Evolutionary conservation across 1,284 basidiomycete genomes (phyloP).

Genomic region (Naganishia albida): DNA sequence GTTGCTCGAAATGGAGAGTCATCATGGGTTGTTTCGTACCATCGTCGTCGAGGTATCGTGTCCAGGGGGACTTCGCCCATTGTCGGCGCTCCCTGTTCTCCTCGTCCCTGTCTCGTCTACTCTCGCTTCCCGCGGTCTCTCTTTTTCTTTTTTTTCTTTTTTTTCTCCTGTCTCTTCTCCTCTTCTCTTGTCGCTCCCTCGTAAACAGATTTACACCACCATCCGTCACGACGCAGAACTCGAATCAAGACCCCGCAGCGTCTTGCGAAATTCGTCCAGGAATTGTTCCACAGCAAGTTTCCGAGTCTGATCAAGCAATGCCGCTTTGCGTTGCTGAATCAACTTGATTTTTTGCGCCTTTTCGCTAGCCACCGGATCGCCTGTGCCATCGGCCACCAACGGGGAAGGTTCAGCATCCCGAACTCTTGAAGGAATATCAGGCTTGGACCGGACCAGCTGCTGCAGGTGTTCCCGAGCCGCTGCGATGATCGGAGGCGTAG

Average conservation of each 20-base stretch:
- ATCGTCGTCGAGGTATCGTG: too few species aligned
- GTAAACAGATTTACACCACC: background rate
- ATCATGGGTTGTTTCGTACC: too few species aligned
- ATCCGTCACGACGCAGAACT: background rate
- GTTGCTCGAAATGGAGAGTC: too few species aligned
- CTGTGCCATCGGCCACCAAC: background rate
- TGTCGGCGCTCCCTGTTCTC: too few species aligned
- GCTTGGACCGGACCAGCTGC: conserved; percentile 18
- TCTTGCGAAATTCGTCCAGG: conserved; percentile 11
- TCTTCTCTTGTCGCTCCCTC: background rate
- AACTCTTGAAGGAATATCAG: conserved; percentile 13
- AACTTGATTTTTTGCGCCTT: conserved; percentile 20
- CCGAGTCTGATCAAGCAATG: conserved; percentile 12
- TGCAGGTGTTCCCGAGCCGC: conserved; percentile 14
- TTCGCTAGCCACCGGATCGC: background rate
- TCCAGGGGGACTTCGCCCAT: too few species aligned
- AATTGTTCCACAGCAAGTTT: conserved; percentile 19
- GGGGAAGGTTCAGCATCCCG: background rate
- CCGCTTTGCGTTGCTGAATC: conserved; percentile 17
- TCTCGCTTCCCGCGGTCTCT: background rate
- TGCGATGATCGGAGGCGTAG: background rate
- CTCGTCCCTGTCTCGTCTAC: background rate
- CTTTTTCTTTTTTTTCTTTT: background rate
- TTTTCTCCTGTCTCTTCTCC: background rate
- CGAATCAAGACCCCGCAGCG: conserved; percentile 1